A percentile compares a stretch with the other conserved stretches of the same genome.
Evolutionary conservation across 441 rosid genomes (phyloP).

Genomic region (Adansonia rubrostipa): DNA sequence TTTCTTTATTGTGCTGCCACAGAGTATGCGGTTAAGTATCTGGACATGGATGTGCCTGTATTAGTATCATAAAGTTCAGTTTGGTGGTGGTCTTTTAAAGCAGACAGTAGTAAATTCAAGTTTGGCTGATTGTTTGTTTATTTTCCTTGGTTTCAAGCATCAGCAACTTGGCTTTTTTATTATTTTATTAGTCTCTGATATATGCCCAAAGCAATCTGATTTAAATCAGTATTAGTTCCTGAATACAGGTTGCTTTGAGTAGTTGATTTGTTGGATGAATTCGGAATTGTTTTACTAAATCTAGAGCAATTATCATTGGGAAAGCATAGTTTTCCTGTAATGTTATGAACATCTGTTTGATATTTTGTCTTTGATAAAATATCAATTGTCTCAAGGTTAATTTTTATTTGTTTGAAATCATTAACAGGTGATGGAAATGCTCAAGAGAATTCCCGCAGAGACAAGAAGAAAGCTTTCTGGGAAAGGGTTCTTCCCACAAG

Average conservation of each 20-base stretch:
- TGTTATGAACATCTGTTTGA: not conserved
- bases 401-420: slow-evolving; percentile 9
- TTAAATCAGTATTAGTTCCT: not conserved
- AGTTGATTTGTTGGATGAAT: slow-evolving; percentile 11
- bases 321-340: slow-evolving; percentile 2
- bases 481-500: slow-evolving; percentile 92
- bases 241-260: not conserved
- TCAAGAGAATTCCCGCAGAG: slow-evolving; percentile 68
- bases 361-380: slow-evolving; percentile 6
- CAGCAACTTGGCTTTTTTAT: not conserved
- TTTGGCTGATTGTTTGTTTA: not conserved
- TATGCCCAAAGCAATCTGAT: not conserved
- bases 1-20: not conserved
- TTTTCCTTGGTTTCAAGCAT: not conserved
- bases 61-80: not conserved
- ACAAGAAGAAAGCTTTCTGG: slow-evolving; percentile 72
- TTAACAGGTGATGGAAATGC: slow-evolving; percentile 75
- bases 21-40: not conserved
- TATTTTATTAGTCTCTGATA: not conserved
- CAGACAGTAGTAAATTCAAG: not conserved
- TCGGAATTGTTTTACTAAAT: not conserved
- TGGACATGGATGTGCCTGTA: not conserved
- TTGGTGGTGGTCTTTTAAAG: slow-evolving; percentile 8
- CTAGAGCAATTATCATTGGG: not conserved
- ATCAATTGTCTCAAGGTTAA: slow-evolving; percentile 6